Evolutionary conservation across 2,329 filamentous ascomycete species (phyloP), one percentile per base, ranked within the genome.

Genomic region (Trichoderma hamatum): DNA sequence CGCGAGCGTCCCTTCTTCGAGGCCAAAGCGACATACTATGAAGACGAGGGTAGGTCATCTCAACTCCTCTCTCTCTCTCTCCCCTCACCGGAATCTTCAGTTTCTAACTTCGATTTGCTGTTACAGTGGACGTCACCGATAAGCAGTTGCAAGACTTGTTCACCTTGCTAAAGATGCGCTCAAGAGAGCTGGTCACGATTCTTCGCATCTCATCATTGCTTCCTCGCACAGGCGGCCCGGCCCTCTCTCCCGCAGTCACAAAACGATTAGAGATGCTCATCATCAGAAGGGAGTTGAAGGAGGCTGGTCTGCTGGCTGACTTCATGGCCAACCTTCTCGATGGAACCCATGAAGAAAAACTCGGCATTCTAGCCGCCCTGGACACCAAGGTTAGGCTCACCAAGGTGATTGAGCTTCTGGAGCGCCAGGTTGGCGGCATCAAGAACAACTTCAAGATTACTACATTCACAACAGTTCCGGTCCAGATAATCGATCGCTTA

Each of bases 311-410:
- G 10, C 85, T 99, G 11, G 95, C 96, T 7, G 96, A 99, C 78
- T 98, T 98, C 78, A 97, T 99, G 93, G 91, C 93, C 49, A 97
- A 97, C 77, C 87, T 98, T 28, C 88, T 97, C 3, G 93, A 97
- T 72, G 90, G 92, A 62, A 91, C 89, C 11, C 92, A 96, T 72
- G 93, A 97, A 78, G 96, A 99, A 77, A 97, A 97, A 79, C 85
- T 99, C 66, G 89, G 92, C 68, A 88, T 99, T 19, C 84, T 99
- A 43, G 88, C 93, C n/a, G 89, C 94, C 0, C 81, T 96, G 5
- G 89, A 94, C 74, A 84, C 96, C 58, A 92, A 92, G 73, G 88
- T 91, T 58, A 87, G 96, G 46, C 85, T 98, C 66, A 88, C 91
- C 71, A 91, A 90, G 74, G 93, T 97, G 19, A 90, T 96, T 68